Evolutionary conservation across 2,329 filamentous ascomycete genomes (phyloP).

Genomic region (Xenoacremonium recifei): DNA sequence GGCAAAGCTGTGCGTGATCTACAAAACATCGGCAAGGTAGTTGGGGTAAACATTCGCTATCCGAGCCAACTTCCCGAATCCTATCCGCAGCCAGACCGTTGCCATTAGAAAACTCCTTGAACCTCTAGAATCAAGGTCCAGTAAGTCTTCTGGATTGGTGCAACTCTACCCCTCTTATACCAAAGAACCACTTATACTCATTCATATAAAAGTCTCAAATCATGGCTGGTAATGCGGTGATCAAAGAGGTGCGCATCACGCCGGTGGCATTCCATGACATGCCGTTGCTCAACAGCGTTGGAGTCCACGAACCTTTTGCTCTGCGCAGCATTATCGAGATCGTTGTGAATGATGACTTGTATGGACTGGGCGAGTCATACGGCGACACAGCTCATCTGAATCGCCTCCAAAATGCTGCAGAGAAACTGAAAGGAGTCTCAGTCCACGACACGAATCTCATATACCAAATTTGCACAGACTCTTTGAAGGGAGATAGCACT

Average conservation of each 20-base stretch:
- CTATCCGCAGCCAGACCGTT: no score
- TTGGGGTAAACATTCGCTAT: no score
- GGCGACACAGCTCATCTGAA: constrained; percentile 36
- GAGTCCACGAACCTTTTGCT: constrained; percentile 42
- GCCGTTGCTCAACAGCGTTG: constrained; percentile 42
- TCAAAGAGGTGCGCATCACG: constrained; percentile 39
- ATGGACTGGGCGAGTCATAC: constrained; percentile 41
- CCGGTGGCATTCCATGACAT: constrained; percentile 45
- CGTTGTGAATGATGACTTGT: constrained; percentile 32
- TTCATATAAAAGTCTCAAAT: no score
- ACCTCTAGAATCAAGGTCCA: no score
- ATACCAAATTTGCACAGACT: constrained; percentile 80
- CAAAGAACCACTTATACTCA: no score
- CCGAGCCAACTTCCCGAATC: no score
- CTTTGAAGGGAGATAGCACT: constrained; percentile 53
- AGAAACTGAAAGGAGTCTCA: constrained; percentile 27
- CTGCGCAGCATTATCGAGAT: constrained; percentile 42
- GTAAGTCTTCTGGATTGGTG: no score
- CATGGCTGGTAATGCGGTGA: constrained; percentile 28
- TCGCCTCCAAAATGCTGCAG: constrained; percentile 32
- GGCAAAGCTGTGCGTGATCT: no score
- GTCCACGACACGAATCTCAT: constrained; percentile 73
- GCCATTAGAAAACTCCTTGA: no score
- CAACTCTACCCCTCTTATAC: no score
- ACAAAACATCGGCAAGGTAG: no score